Conservation (phyloP, 2,329 filamentous ascomycete genomes). For the Sporothrix globosa region DNA sequence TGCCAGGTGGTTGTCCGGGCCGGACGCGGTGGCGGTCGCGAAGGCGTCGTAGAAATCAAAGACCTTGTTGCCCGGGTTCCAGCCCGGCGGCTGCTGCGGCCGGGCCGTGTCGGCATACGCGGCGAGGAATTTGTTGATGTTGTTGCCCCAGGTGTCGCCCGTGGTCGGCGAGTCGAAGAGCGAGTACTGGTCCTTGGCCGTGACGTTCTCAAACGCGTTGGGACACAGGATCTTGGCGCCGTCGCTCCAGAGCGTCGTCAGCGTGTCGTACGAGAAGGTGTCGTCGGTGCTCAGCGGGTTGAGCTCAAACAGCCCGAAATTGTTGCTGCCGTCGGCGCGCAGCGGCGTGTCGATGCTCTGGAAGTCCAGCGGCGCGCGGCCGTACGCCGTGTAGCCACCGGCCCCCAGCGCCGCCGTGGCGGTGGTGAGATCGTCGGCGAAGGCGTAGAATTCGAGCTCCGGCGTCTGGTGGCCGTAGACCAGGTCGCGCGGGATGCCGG, state of each 20-base stretch:
- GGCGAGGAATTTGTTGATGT: background rate
- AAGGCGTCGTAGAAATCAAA: constrained; percentile 5
- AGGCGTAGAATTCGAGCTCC: constrained; percentile 11
- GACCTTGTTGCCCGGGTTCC: constrained; percentile 24
- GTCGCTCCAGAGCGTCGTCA: constrained; percentile 21
- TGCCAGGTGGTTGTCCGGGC: constrained; percentile 8
- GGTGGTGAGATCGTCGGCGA: constrained; percentile 10
- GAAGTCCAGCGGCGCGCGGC: constrained; percentile 10
- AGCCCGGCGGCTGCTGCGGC: constrained; percentile 4
- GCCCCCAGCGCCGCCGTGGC: background rate
- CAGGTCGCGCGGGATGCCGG: constrained; percentile 14
- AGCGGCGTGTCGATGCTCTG: constrained; percentile 21
- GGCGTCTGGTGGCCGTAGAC: constrained; percentile 24
- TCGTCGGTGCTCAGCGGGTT: constrained; percentile 11
- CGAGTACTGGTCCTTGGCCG: constrained; percentile 22
- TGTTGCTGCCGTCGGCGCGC: constrained; percentile 16
- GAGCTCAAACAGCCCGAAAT: constrained; percentile 21
- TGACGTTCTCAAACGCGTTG: constrained; percentile 22
- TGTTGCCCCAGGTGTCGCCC: constrained; percentile 8
- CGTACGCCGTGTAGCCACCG: constrained; percentile 20
- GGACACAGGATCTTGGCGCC: constrained; percentile 24
- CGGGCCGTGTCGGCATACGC: constrained; percentile 13
- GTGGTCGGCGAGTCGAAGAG: constrained; percentile 22
- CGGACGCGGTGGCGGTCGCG: background rate
- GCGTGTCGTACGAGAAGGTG: constrained; percentile 1